phyloP scores from a whole-genome alignment of 1,284 basidiomycete species.

The Leccinum griseonigrum region DNA sequence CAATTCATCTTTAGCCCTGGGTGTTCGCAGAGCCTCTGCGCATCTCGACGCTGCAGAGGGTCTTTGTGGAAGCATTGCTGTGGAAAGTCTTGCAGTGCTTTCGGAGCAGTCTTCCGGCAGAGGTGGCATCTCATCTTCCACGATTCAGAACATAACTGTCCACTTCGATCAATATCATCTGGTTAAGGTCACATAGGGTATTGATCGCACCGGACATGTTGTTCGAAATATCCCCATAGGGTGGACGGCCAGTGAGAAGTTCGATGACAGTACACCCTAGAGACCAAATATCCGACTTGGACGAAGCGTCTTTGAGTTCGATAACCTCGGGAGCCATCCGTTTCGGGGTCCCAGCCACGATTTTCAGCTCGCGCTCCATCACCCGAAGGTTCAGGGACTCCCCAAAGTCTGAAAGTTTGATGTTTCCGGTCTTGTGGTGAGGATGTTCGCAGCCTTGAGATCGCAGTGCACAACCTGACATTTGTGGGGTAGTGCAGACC shows the following conservation, averaged over 20 bases:
- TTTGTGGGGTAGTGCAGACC: constrained; percentile 83
- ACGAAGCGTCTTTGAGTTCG: constrained; percentile 72
- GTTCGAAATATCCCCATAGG: constrained; percentile 84
- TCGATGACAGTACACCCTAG: constrained; percentile 93
- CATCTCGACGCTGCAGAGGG: constrained; percentile 75
- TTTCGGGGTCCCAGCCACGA: constrained; percentile 92
- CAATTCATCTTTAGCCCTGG: constrained; percentile 85
- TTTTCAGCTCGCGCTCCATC: constrained; percentile 84
- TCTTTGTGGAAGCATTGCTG: constrained; percentile 87
- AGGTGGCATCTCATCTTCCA: constrained; percentile 87
- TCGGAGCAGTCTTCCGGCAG: constrained; percentile 78
- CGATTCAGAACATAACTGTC: constrained; percentile 92
- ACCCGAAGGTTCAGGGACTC: constrained; percentile 98
- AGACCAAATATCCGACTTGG: constrained; percentile 89
- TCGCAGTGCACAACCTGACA: constrained; percentile 87
- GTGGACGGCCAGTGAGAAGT: constrained; percentile 87
- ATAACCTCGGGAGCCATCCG: constrained; percentile 99
- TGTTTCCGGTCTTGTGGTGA: constrained; percentile 97
- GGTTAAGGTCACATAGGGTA: not conserved
- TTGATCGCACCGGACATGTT: constrained; percentile 73
- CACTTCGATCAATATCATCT: constrained; percentile 9
- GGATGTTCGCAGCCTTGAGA: constrained; percentile 97
- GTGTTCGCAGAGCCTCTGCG: constrained; percentile 84
- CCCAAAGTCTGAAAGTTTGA: constrained; percentile 98
- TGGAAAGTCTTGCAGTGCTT: constrained; percentile 73